These are phyloP conservation scores for Moesziomyces sp. DNA, from an alignment of 1,284 basidiomycete species.

Conservation along the genomic window DNA sequence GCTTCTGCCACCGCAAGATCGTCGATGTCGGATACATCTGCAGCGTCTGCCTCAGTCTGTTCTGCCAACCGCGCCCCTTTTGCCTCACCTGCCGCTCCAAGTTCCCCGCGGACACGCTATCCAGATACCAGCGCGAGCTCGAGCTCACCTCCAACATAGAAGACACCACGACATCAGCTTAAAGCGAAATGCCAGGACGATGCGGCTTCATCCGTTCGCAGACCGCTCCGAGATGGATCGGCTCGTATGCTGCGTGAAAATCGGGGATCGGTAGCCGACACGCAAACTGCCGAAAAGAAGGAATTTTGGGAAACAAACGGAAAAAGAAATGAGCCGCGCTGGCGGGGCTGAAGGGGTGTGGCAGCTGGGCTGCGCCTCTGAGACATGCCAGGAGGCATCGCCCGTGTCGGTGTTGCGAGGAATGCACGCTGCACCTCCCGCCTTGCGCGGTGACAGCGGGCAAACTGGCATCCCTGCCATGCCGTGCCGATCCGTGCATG, in stretches of 20 bases:
- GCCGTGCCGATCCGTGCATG: not conserved
- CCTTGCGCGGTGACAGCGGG: not conserved
- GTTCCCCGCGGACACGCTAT: slow-evolving; percentile 32
- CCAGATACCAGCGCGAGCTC: slow-evolving; percentile 28
- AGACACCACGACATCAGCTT: not conserved
- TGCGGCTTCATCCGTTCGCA: too few species aligned
- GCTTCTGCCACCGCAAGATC: slow-evolving; percentile 97
- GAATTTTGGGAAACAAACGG: too few species aligned
- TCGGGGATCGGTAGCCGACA: not conserved
- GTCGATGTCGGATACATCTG: slow-evolving; percentile 98
- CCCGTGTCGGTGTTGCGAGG: not conserved
- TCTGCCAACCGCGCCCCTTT: slow-evolving; percentile 37
- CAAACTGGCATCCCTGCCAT: not conserved
- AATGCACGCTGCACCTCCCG: not conserved
- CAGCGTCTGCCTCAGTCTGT: slow-evolving; percentile 65
- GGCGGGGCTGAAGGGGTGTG: too few species aligned
- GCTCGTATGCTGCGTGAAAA: too few species aligned
- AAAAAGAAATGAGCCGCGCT: too few species aligned
- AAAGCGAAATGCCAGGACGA: not conserved
- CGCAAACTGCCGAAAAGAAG: not conserved
- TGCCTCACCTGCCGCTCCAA: slow-evolving; percentile 48
- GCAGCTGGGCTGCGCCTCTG: not conserved
- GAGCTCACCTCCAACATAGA: slow-evolving; percentile 11
- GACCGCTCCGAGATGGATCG: too few species aligned
- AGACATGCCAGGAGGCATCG: not conserved